A percentile compares a stretch with the other conserved stretches of the same genome.
phyloP scores from a whole-genome alignment of 139 green algal genomes.

The Chlorella sorokiniana region DNA sequence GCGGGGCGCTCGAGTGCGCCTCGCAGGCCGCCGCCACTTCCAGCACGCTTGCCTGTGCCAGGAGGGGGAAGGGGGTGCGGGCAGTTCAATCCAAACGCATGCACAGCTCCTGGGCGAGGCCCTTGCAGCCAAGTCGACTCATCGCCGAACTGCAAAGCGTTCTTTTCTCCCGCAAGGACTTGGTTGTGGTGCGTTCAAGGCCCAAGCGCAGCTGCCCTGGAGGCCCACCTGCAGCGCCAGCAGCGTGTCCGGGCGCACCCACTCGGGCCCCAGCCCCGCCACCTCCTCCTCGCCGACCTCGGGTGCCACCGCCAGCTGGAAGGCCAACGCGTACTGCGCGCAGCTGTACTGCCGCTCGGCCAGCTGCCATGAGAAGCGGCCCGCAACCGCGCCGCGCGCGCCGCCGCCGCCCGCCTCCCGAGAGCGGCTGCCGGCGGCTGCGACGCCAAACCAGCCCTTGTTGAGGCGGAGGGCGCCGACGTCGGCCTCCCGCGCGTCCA shows the following conservation, averaged over 20 bases:
- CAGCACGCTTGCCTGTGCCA: constrained; percentile 1
- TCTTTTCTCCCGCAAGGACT: too few species aligned
- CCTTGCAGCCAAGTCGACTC: neutral
- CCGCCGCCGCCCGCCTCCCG: neutral
- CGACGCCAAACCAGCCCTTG: constrained; percentile 29
- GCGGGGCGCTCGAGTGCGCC: neutral
- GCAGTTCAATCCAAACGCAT: too few species aligned
- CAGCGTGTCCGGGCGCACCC: constrained; percentile 27
- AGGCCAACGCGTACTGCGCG: constrained; percentile 31
- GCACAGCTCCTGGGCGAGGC: neutral
- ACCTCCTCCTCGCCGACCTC: constrained; percentile 49
- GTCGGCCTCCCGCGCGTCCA: neutral
- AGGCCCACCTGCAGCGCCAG: constrained; percentile 16
- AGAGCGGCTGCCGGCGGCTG: neutral
- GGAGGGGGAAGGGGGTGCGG: too few species aligned
- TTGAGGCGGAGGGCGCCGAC: neutral
- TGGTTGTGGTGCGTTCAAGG: neutral
- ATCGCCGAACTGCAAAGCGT: too few species aligned
- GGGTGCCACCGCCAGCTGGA: constrained; percentile 38
- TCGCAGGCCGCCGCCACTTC: neutral
- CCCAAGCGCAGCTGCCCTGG: neutral
- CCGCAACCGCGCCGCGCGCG: neutral
- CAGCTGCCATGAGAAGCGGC: constrained; percentile 31
- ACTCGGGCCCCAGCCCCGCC: constrained; percentile 32
- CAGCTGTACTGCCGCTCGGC: constrained; percentile 31